These are phyloP conservation scores for Nadsonia fulvescens DNA, from an alignment of 805 yeast species.

Conservation along the genomic window DNA sequence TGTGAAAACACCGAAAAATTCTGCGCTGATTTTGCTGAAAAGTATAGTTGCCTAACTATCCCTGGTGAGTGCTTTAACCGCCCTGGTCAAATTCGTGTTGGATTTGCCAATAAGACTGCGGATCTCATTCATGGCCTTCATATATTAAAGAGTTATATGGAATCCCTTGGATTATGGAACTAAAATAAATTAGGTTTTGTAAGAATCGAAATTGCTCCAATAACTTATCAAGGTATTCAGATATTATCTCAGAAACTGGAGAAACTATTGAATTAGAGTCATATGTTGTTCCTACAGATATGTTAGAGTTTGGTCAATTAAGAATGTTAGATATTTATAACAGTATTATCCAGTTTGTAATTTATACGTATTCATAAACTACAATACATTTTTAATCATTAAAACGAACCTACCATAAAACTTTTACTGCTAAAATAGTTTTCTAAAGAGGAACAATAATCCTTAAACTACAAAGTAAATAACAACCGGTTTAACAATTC, in stretches of 20 bases:
- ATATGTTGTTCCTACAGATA: conserved; percentile 13
- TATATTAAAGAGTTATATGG: too few species aligned
- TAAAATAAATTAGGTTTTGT: too few species aligned
- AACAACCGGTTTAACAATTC: too few species aligned
- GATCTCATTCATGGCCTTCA: conserved; percentile 22
- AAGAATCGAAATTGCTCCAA: too few species aligned
- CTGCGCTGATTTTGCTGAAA: conserved; percentile 21
- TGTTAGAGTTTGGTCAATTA: conserved; percentile 13
- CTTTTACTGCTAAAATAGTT: too few species aligned
- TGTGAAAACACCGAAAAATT: conserved; percentile 19
- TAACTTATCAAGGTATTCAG: conserved; percentile 4
- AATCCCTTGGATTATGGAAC: too few species aligned
- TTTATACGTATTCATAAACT: too few species aligned
- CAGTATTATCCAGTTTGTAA: too few species aligned
- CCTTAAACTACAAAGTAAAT: too few species aligned
- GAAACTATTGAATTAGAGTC: conserved; percentile 12
- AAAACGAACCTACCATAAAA: too few species aligned
- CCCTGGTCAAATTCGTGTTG: conserved; percentile 29
- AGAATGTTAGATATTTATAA: conserved; percentile 14
- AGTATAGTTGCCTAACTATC: conserved; percentile 22
- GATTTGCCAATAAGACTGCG: conserved; percentile 26
- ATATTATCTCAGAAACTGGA: conserved; percentile 6
- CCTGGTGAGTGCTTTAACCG: conserved; percentile 32
- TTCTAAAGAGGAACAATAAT: too few species aligned
- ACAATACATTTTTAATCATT: too few species aligned